Base-by-base conservation (phyloP, 495 filamentous ascomycete species). In the Hyaloscypha hepaticicola region DNA sequence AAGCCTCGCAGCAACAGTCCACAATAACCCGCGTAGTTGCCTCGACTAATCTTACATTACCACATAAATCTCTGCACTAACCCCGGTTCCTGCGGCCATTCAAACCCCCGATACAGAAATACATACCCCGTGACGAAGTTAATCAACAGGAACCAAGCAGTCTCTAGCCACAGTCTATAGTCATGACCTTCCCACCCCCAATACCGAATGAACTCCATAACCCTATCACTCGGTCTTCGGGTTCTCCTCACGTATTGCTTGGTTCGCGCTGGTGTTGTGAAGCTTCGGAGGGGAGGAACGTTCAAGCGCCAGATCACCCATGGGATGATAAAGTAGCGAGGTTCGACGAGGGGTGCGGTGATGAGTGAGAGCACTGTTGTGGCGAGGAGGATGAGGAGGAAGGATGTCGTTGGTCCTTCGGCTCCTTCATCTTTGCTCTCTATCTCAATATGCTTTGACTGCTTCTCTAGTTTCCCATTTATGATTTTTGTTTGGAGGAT, bases 301-400 rank as follows among this genome's bases (percentile, higher is more conserved):
- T 96, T 86, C 14, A 97, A 76, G 9, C 96, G 82, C 91, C 92
- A 99, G 72, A 97, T 85, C 28, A 97, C 84, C 95, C 95, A 99
- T 0, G 93, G 93, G 3, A 96, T 80, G 72, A 98, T 94, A 72
- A 96, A 94, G 72, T 99, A 99, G 5, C 95, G 83, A 2, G 93
- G 93, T 70, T 99, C 95, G 12, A 99, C 94, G 1, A 99, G 82
- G 2, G 95, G 92, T 0, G 96, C 93, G 0, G 92, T 92, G 51
- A 96, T 73, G 25, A 98, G 82, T 2, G 90, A 93, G 8, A 95
- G 81, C 0, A 87, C 66, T 0, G 91, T 91, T 0, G 94, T 79
- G 12, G 84, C 75, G 4, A 96, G 77, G 83, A 88, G 93, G 45
- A 96, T 78, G 77, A 76, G 78, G 72, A 67, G 79, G 67, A 77